These are phyloP conservation scores for Przewalskia tangutica DNA, from an alignment of 257 asterid species.

Conservation along the genomic window DNA sequence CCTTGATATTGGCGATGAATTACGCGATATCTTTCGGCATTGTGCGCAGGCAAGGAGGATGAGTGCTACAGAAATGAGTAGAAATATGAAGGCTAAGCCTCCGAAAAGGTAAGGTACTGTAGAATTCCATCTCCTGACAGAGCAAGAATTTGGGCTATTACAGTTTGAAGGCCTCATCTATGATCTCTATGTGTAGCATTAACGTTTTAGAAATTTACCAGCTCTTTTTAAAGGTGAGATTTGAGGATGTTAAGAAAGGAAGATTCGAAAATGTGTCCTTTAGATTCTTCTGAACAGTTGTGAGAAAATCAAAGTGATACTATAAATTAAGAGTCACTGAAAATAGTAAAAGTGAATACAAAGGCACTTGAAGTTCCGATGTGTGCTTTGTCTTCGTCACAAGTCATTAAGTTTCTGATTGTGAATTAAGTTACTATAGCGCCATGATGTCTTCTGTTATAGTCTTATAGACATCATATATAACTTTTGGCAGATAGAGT, in stretches of 20 bases:
- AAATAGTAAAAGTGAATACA: not conserved
- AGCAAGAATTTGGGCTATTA: not conserved
- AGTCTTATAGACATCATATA: not conserved
- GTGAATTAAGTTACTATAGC: not conserved
- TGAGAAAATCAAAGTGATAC: not conserved
- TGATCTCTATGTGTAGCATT: not conserved
- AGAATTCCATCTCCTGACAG: constrained; percentile 16
- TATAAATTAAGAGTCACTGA: not conserved
- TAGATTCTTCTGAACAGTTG: not conserved
- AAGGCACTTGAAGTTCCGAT: not conserved
- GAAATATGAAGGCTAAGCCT: constrained; percentile 10
- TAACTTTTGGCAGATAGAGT: not conserved
- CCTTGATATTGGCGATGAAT: not conserved
- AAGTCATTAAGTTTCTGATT: not conserved
- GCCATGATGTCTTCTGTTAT: not conserved
- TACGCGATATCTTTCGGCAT: not conserved
- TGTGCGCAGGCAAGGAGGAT: constrained; percentile 10
- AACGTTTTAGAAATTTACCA: not conserved
- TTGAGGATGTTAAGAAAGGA: not conserved
- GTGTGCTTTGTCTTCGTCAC: not conserved
- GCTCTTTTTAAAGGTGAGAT: not conserved
- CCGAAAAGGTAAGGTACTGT: constrained; percentile 18
- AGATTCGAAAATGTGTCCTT: constrained; percentile 3
- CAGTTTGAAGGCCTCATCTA: constrained; percentile 3
- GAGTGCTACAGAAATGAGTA: constrained; percentile 8